Evolutionary conservation across 2,329 filamentous ascomycete species (phyloP), one percentile per base, ranked within the genome.

Genomic region (Scedosporium aurantiacum): DNA sequence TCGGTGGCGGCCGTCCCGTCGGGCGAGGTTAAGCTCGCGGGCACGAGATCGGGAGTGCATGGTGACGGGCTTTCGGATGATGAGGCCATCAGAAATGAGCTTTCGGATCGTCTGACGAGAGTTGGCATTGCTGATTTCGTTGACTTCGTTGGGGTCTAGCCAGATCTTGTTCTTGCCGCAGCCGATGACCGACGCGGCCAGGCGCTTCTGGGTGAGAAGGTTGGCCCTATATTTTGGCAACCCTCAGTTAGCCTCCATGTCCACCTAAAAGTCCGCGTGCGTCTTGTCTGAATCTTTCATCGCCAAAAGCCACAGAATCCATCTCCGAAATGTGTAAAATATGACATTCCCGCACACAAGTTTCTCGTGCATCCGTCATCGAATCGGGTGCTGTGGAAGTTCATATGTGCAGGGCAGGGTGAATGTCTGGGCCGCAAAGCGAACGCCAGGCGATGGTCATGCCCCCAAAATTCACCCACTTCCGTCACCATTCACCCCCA

Each of bases 131-230:
- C 90, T 91, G 84, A 99, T 99, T 83, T 99, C 94, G 85, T 82
- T 94, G 82, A 92, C 87, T 85, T 99, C 94, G 80, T 95, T 97
- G 80, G 94, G 94, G 82, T 99, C 94, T 78, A 99, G 92, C 94
- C 94, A 99, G 83, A 99, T 96, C 90, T 99, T 99, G 88, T 93
- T 90, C 90, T 99, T 88, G 79, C 94, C 94, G 84, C 91, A 96
- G 86, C 91, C 91, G 79, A 96, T 90, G 80, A 99, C 94, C 81
- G 93, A 90, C 77, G 94, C 91, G 79, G 94, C 94, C 76, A 99
- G 92, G 84, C 95, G 93, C 89, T 99, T 99, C 88, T 99, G 95
- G 80, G 94, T 97, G 81, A 88, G 89, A 82, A 99, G 89, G 80
- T 97, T 97, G 89, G 96, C 92, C 94, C 94, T 99, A 64, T 23